Evolutionary conservation across 805 yeast species (phyloP), one percentile per base, ranked within the genome.

Genomic region (Millerozyma acaciae): DNA sequence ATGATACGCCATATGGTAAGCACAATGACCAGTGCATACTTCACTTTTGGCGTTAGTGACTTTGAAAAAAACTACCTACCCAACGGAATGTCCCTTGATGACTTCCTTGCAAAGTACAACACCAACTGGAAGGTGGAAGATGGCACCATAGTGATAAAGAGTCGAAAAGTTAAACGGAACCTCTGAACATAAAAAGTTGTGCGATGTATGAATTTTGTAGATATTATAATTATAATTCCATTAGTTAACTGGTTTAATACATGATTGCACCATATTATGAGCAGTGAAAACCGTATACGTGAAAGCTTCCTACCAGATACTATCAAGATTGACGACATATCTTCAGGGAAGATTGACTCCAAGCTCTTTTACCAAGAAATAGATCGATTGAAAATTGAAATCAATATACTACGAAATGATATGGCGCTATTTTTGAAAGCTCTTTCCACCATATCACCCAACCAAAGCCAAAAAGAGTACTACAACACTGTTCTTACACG

Each of bases 361-460:
- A 43, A 45, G 8, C 47, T 67, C 4, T 60, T 78, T n/a, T 70
- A 68, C 33, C 62, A 55, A 15, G 73, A 67, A 38, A 45, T 65
- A 32, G 69, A 65, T 13, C 45, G 73, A 21, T 50, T 63, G 21
- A 65, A 67, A 29, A 52, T 55, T 4, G 73, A 76, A 26, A 55
- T 66, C 34, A 65, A 65, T 34, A 48, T 62, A 16, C 52, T 66
- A 26, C 53, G 70, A 26, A 62, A 62, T 42, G 70, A 65, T 39
- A 60, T 66, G 68, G 44, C 66, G 19, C 36, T 51, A 14, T 62
- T 66, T 34, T 38, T 65, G 20, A 53, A 56, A 34, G 59, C 70
- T 0, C 40, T 66, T 16, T 70, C 68, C 16, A 44, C 62, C 5
- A 55, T 65, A 6, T 53, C 52, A 3, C 38, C 44, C 4, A 50